Conservation (phyloP, 225 moss, liverwort and hornwort species). For the Pseudisothecium myosuroides region DNA sequence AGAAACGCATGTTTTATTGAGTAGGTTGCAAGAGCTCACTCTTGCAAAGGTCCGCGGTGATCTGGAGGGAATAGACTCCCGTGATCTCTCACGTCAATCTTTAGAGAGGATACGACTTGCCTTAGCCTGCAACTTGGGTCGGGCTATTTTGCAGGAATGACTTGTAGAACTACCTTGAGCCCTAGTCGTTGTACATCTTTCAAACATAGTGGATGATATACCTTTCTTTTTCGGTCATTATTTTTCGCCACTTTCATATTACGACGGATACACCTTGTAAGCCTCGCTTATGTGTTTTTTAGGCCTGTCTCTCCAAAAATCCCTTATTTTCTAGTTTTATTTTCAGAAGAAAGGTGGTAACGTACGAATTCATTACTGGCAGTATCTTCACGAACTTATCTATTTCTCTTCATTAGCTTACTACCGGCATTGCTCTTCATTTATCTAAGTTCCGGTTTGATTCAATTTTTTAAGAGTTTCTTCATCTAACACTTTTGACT, state of each 20-base stretch:
- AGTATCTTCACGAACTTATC: neutral
- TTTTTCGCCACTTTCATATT: neutral
- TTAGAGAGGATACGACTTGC: slow-evolving; percentile 89
- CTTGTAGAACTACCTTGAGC: neutral
- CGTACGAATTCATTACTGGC: neutral
- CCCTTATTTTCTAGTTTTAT: neutral
- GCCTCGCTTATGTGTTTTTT: neutral
- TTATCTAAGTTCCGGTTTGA: neutral
- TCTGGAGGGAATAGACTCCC: slow-evolving; percentile 43
- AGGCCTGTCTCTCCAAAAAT: neutral
- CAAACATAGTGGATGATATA: neutral
- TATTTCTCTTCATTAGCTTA: neutral
- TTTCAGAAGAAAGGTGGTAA: neutral
- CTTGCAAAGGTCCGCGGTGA: slow-evolving; percentile 79
- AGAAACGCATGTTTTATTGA: slow-evolving; percentile 72
- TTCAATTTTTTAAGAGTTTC: neutral
- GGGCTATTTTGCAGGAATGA: slow-evolving; percentile 78
- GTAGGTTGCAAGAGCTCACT: slow-evolving; percentile 76
- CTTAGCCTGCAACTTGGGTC: slow-evolving; percentile 80
- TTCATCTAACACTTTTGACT: neutral
- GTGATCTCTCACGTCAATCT: slow-evolving; percentile 48
- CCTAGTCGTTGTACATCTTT: slow-evolving; percentile 12
- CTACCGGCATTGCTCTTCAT: neutral
- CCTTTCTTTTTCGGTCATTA: neutral
- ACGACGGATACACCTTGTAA: neutral